Percentiles rank a stretch among this genome's conserved stretches.
Conservation (phyloP, 2,329 filamentous ascomycete species). For the Westerdykella ornata region DNA sequence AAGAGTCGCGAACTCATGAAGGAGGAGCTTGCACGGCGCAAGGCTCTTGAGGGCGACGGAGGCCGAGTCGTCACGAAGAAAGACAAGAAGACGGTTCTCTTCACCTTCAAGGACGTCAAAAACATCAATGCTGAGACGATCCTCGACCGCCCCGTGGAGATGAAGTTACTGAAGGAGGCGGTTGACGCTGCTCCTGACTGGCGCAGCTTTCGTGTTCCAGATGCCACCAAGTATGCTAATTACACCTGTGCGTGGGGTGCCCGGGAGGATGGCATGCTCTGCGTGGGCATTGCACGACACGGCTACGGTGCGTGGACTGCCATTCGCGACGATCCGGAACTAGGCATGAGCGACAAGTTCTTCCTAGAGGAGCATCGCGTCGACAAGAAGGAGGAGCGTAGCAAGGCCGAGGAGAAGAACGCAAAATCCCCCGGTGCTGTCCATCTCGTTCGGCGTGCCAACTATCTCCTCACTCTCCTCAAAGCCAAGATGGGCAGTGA, state of each 20-base stretch:
- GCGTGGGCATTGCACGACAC: constrained; percentile 85
- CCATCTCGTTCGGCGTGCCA: constrained; percentile 86
- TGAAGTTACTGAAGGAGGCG: constrained; percentile 73
- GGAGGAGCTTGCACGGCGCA: constrained; percentile 61
- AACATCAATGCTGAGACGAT: constrained; percentile 95
- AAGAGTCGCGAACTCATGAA: constrained; percentile 63
- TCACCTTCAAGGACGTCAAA: constrained; percentile 88
- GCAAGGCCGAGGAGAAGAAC: constrained; percentile 60
- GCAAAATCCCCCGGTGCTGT: constrained; percentile 95
- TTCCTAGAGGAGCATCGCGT: constrained; percentile 98
- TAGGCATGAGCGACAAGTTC: constrained; percentile 82
- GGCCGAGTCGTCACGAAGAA: constrained; percentile 89
- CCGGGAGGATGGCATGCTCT: constrained; percentile 93
- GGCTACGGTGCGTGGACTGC: constrained; percentile 94
- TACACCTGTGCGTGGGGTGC: constrained; percentile 91
- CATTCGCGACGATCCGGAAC: constrained; percentile 84
- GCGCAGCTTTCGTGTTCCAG: constrained; percentile 75
- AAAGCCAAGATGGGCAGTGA: constrained; percentile 75
- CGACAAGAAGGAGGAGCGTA: constrained; percentile 91
- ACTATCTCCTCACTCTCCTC: constrained; percentile 91
- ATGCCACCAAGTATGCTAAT: constrained; percentile 85
- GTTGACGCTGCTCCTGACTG: constrained; percentile 60
- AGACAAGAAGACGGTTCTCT: constrained; percentile 92
- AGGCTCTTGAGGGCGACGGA: constrained; percentile 59
- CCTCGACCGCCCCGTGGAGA: constrained; percentile 81